Base-by-base conservation (phyloP, 192 early-diverging fungal genomes). In the Podila epicladia region DNA sequence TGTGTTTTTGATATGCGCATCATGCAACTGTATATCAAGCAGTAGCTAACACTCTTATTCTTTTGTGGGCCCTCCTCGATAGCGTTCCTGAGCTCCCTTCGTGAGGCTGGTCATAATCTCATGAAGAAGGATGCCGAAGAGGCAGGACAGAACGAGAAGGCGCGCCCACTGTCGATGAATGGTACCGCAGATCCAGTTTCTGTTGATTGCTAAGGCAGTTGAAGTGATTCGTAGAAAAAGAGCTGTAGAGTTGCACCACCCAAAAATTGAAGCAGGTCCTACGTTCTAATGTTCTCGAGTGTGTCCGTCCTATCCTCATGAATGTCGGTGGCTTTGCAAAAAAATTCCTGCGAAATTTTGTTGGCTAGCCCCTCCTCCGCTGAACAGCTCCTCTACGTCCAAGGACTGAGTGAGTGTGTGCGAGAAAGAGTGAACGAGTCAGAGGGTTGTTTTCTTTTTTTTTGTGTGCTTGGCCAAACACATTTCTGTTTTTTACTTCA, bases 81-180 rank as follows among this genome's bases (percentile, higher is more conserved):
- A 79, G 70, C 71, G 2, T 80, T 73, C 62, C 8, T 80, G 41
- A 64, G 35, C 57, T 68, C 77, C 9, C 53, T 80, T 31, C 53
- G 58, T 29, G 70, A 72, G 11, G 77, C 71, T 0, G 77, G 77
- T 2, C 77, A 51, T 5, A 32, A 22, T 0, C 49, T 80, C 48
- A 80, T 80, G 77, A 58, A 67, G 53, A 80, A 51, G 37, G 67
- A 72, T 37, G 35, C 22, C 8, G 31, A 49, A 20, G 51, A 57
- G 4, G 37, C 45, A 19, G 31, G 22, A 11, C 15, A 67, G 9
- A 53, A 73, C 22, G 70, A 69, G 48, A 80, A 72, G 62, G 7
- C 65, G 7, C 62, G 37, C n/a, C 62, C 55, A 0, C 4, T 72
- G 37, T 19, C 48, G 13, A 61, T 9, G n/a, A 38, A 41, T 13